phyloP scores from a whole-genome alignment of 2,329 filamentous ascomycete species.

The Penicillium freii region DNA sequence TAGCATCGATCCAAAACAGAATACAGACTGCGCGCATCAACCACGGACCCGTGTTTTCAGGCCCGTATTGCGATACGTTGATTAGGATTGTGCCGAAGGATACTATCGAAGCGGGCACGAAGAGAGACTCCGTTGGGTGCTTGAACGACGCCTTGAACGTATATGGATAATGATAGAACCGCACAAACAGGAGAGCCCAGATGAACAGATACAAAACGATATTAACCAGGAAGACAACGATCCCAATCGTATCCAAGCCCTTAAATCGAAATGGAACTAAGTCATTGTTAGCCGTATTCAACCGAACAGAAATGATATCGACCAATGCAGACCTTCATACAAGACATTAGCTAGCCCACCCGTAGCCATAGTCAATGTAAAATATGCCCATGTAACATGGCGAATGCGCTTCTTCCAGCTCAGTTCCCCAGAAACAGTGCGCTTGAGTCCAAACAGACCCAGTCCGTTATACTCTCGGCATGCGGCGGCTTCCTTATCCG shows the following conservation, averaged over 20 bases:
- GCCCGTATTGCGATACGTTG: slow-evolving; percentile 74
- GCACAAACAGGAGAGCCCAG: slow-evolving; percentile 61
- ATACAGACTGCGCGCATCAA: slow-evolving; percentile 60
- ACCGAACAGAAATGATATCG: not conserved
- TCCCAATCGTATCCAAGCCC: slow-evolving; percentile 60
- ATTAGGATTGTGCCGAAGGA: slow-evolving; percentile 74
- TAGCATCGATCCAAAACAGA: slow-evolving; percentile 72
- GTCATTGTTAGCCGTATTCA: slow-evolving; percentile 14
- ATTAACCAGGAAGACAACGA: slow-evolving; percentile 63
- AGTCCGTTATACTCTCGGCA: slow-evolving; percentile 17
- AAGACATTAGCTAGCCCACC: slow-evolving; percentile 61
- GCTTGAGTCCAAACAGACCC: slow-evolving; percentile 12
- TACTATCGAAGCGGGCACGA: slow-evolving; percentile 67
- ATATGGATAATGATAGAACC: slow-evolving; percentile 68
- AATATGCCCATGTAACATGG: slow-evolving; percentile 75
- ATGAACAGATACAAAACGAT: slow-evolving; percentile 63
- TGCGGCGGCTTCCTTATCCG: slow-evolving; percentile 5
- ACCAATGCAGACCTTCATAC: slow-evolving; percentile 49
- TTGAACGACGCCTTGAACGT: slow-evolving; percentile 70
- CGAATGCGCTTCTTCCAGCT: slow-evolving; percentile 56
- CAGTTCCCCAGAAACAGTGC: slow-evolving; percentile 30
- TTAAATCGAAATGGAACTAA: slow-evolving; percentile 53
- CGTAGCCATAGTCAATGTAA: slow-evolving; percentile 66
- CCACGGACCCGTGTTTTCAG: slow-evolving; percentile 62
- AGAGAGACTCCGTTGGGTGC: slow-evolving; percentile 75